Percentiles rank a stretch among this genome's conserved stretches.
Conservation (phyloP, 108 stramenopile species). For the Conticribra weissflogii region DNA sequence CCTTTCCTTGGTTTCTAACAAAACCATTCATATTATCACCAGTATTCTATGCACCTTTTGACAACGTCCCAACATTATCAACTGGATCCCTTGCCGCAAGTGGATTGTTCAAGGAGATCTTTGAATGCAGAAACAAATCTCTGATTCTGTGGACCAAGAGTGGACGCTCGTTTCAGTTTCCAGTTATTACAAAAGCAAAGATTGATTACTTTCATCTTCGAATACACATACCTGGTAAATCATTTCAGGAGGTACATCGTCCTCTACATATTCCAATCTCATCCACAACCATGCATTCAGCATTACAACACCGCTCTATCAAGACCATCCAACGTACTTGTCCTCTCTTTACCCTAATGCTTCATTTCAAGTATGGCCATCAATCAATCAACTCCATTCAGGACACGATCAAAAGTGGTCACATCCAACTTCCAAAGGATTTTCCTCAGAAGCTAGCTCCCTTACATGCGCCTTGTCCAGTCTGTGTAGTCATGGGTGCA, state of each 20-base stretch:
- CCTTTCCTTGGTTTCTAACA: neutral
- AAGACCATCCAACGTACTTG: neutral
- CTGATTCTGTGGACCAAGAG: neutral
- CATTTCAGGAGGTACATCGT: neutral
- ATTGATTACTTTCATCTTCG: conserved; percentile 3
- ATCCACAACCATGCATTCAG: neutral
- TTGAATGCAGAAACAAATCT: neutral
- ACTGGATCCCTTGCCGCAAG: neutral
- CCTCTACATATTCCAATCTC: neutral
- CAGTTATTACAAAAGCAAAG: neutral
- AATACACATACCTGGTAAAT: neutral
- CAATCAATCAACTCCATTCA: neutral
- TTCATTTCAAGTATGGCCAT: neutral
- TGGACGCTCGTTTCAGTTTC: neutral
- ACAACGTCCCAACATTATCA: conserved; percentile 10
- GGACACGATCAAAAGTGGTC: neutral
- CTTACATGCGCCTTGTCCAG: conserved; percentile 1
- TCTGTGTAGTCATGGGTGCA: conserved; percentile 3
- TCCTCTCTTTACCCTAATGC: neutral
- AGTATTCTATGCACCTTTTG: conserved; percentile 1
- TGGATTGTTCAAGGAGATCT: neutral
- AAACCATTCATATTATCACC: neutral
- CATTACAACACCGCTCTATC: neutral
- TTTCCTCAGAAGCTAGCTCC: neutral
- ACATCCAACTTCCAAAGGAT: neutral